phyloP scores from a whole-genome alignment of 2,329 filamentous ascomycete genomes.

The Ilyonectria sp. region DNA sequence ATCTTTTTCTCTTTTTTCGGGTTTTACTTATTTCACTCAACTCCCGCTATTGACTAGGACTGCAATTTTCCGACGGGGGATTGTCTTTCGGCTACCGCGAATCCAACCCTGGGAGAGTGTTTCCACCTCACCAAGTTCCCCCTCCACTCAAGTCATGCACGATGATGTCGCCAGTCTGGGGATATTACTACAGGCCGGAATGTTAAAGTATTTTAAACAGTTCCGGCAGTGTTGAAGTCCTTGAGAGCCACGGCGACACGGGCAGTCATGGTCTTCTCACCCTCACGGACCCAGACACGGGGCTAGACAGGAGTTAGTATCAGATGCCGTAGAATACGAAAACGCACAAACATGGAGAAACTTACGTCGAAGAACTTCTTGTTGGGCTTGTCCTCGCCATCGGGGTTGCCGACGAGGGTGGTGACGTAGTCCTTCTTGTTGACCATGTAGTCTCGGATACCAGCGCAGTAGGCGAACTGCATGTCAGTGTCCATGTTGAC shows the following conservation, averaged over 20 bases:
- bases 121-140: constrained; percentile 21
- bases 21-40: constrained; percentile 45
- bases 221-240: constrained; percentile 82
- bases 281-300: constrained; percentile 95
- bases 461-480: constrained; percentile 93
- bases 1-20: constrained; percentile 40
- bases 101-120: constrained; percentile 1
- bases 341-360: constrained; percentile 23
- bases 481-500: constrained; percentile 99
- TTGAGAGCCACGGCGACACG: constrained; percentile 86
- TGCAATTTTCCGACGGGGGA: constrained; percentile 29
- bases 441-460: constrained; percentile 94
- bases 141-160: constrained; percentile 36
- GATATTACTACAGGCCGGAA: constrained; percentile 37
- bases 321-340: not conserved
- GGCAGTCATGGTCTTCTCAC: constrained; percentile 95
- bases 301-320: constrained; percentile 64
- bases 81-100: not conserved
- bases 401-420: constrained; percentile 92
- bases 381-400: constrained; percentile 97
- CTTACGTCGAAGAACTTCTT: constrained; percentile 88
- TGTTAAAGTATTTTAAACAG: constrained; percentile 50
- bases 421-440: constrained; percentile 96
- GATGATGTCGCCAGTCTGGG: constrained; percentile 33
- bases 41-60: constrained; percentile 37